Evolutionary conservation across 805 yeast genomes (phyloP), one percentile per base, ranked within the genome.

Genomic region (Metschnikowia vanudenii): DNA sequence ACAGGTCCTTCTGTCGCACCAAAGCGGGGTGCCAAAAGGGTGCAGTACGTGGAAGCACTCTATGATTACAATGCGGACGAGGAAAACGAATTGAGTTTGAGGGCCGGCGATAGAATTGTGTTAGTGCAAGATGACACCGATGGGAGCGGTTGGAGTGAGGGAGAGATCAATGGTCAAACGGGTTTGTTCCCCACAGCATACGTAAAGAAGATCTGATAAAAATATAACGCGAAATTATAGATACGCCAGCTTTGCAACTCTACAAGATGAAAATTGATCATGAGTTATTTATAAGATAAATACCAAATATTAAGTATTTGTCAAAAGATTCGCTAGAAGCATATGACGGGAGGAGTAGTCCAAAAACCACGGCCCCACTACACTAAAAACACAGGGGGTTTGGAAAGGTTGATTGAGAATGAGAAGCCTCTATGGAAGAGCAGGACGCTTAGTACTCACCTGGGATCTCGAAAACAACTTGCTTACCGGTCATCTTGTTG

Each of bases 401-500:
- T 28, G 47, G 46, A 39, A 47, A 49, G 45, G 45, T 47, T 48
- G 49, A 24, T 35, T 46, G 48, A 43, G 31, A 29, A 29, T 11
- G 33, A 30, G 33, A n/a, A 30, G 33, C 33, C 33, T 30, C 33
- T 30, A 26, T 30, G 47, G 44, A 40, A 41, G 34, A 39, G 41
- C 34, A 35, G 37, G 31, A 39, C 45, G 50, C 56, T 66, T 69
- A 68, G 69, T 67, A 67, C 52, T 72, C 76, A 64, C 73, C 70
- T 63, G 77, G 76, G 70, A 92, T 88, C 85, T 92, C 98, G 73
- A 92, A 92, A 68, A 90, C 94, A 79, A 94, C 97, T 79, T 91
- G 96, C 85, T 94, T 92, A 81, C 99, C 99, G 70, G 99, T 92
- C 78, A 92, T 88, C 83, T 92, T 92, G 80, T 79, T 79, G 96